phyloP scores from a whole-genome alignment of 225 moss, liverwort and hornwort species.

The Pseudisothecium myosuroides region DNA sequence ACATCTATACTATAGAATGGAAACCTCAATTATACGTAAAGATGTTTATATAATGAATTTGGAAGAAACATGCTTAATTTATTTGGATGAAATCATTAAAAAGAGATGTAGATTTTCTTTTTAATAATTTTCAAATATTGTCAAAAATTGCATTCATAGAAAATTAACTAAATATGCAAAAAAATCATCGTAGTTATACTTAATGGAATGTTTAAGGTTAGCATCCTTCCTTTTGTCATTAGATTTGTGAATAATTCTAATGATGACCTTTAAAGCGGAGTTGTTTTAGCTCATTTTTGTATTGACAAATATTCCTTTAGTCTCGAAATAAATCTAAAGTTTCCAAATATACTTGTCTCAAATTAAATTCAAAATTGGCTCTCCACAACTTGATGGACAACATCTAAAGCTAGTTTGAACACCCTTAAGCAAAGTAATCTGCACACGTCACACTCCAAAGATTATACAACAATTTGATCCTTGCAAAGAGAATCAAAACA shows the following conservation, averaged over 20 bases:
- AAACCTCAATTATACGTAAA: not conserved
- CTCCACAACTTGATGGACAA: no score
- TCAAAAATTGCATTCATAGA: not conserved
- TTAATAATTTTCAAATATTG: not conserved
- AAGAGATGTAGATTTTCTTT: not conserved
- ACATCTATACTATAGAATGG: no score
- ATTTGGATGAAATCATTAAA: not conserved
- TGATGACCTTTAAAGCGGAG: accelerated
- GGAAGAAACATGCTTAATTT: not conserved
- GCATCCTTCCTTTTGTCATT: not conserved
- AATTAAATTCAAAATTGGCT: no score
- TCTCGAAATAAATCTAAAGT: no score
- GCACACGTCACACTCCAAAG: no score
- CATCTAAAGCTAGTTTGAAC: no score
- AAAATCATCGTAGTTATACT: no score
- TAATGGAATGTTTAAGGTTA: not conserved
- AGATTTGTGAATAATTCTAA: not conserved
- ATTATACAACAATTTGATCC: no score
- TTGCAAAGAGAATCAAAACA: no score
- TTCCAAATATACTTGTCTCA: no score
- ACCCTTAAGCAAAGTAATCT: no score
- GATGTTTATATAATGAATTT: not conserved
- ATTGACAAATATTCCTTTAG: not conserved
- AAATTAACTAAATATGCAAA: not conserved
- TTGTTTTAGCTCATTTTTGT: no score